Base-by-base conservation (phyloP, 2,329 filamentous ascomycete genomes). In the Fusarium domesticum region DNA sequence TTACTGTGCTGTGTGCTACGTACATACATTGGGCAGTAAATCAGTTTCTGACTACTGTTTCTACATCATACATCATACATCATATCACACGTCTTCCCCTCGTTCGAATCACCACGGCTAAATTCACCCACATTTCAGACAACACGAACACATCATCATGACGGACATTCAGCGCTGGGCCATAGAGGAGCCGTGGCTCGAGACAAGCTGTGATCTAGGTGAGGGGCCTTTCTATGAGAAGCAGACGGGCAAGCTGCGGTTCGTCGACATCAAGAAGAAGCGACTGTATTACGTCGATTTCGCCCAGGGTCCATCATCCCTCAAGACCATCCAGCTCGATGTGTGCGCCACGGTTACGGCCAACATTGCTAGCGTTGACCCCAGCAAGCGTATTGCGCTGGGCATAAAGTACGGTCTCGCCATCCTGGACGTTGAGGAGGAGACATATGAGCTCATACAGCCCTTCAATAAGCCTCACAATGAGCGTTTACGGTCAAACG, bases 361-460 rank as follows among this genome's bases (percentile, higher is more conserved):
- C 42, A 85, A 96, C 66, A 88, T 96, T 54, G 77, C 81, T 52
- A 81, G 85, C 48, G 71, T 74, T 37, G 77, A 83, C 61, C 72
- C 79, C 4, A 64, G 63, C 37, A 72, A 86, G 38, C 80, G 83
- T 61, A 84, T 96, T 64, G 72, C 89, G 44, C 78, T 92, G 56
- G 90, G 84, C 35, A 81, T 87, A 63, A 95, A 96, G 72, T 78
- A 84, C 64, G 90, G 90, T 47, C 80, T 88, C 57, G 90, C 88
- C n/a, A 73, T 88, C 40, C 76, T 92, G 55, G 81, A 95, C 63
- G 80, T 84, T 49, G 68, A 68, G 57, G 72, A 75, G 17, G 80
- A 75, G 38, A 54, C 63, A 39, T 79, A 79, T 57, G 72, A 80
- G 56, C 74, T 83, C 50, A 53, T 83, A 45, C 64, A 69, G 49